Evolutionary conservation across 257 asterid species (phyloP).

Genomic region (Echites panduratus): DNA sequence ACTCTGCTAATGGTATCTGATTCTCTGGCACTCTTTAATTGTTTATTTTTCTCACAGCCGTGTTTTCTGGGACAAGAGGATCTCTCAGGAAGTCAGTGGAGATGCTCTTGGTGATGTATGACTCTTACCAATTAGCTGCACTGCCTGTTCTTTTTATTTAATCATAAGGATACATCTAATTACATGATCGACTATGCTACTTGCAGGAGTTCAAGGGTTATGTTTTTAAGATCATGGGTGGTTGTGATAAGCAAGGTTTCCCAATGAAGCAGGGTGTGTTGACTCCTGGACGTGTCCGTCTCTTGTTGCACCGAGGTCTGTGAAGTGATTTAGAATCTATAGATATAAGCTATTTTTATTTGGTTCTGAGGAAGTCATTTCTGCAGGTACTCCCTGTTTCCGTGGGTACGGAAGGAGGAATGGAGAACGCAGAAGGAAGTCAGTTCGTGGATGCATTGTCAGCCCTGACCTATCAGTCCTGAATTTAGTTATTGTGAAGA

Average conservation of each 20-base stretch:
- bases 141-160: background rate
- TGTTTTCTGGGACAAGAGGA: conserved; percentile 46
- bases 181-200: background rate
- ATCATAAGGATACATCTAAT: background rate
- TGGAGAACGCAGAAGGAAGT: conserved; percentile 77
- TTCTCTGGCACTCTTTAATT: background rate
- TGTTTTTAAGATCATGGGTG: conserved; percentile 57
- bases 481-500: conserved; percentile 67
- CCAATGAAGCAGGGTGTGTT: conserved; percentile 62
- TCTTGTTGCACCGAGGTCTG: conserved; percentile 39
- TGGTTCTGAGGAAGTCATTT: background rate
- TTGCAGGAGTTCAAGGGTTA: conserved; percentile 47
- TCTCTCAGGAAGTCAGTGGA: conserved; percentile 51
- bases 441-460: conserved; percentile 83
- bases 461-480: conserved; percentile 69
- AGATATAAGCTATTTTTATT: background rate
- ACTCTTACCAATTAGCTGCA: background rate
- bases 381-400: conserved; percentile 66
- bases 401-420: conserved; percentile 68
- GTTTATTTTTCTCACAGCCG: conserved; percentile 22
- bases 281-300: conserved; percentile 50
- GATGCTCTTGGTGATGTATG: conserved; percentile 52
- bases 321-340: background rate
- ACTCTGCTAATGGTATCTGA: background rate
- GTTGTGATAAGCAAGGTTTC: conserved; percentile 56